Base-by-base conservation (phyloP, 164 flowering plant genomes). In the Liquidambar formosana region DNA sequence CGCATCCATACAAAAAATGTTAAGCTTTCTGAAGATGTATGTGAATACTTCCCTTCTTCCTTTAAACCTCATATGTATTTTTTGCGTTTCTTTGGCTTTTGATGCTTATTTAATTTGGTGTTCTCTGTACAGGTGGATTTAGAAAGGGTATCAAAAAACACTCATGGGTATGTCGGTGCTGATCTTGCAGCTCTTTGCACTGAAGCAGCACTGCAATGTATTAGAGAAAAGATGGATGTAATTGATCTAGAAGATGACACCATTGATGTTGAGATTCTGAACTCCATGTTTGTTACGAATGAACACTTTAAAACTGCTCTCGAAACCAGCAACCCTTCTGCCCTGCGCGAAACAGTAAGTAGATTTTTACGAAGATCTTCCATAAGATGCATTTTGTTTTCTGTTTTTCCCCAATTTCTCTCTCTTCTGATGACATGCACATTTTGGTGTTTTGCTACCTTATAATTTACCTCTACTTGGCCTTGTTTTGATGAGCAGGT, bases 111-210 rank as follows among this genome's bases (percentile, higher is more conserved):
- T n/a, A n/a, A n/a, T n/a, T n/a, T n/a, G n/a, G n/a, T n/a, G n/a
- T n/a, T n/a, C n/a, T n/a, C n/a, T n/a, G n/a, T n/a, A n/a, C n/a
- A n/a, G n/a, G n/a, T n/a, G 68, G 76, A 75, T 69, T 62, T 75
- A 16, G 78, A 75, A 66, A 72, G 71, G 23, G 63, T 71, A 22
- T 28, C 76, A 8, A 78, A 75, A 38, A 78, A 71, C 4, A 78
- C 81, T 3, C 79, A 76, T 70, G 82, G 79, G 4, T 79, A 76
- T 76, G 79, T 79, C 57, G 82, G 81, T 68, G 81, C 81, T 47
- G 81, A 78, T 41, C 73, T 78, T 21, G 81, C 81, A 38, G 81
- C 82, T 65, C 67, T 79, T 8, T 79, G 82, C 45, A 78, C 73
- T 63, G 81, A 75, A 58, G 75, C 76, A 57, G 81, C 81, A 43